Conservation (phyloP, 2,329 filamentous ascomycete species). For the Aspergillus spinulosporus region DNA sequence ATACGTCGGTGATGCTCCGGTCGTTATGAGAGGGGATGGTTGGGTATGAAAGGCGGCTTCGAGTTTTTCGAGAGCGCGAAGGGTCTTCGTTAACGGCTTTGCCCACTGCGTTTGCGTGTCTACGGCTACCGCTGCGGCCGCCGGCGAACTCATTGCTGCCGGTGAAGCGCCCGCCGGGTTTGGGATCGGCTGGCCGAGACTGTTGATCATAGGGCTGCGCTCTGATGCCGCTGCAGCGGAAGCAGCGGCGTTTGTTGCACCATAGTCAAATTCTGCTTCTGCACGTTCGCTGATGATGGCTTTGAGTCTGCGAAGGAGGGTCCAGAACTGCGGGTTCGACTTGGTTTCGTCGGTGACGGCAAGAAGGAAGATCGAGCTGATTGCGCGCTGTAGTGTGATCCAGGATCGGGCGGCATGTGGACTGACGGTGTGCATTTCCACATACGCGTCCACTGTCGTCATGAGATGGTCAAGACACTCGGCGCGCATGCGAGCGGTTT, state of each 20-base stretch:
- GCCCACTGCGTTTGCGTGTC: conserved; percentile 48
- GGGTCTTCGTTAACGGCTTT: conserved; percentile 48
- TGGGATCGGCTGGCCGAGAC: conserved; percentile 22
- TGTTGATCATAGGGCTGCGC: conserved; percentile 19
- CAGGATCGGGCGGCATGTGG: conserved; percentile 48
- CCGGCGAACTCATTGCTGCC: conserved; percentile 22
- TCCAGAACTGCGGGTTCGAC: conserved; percentile 41
- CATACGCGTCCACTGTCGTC: conserved; percentile 60
- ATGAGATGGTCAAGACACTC: conserved; percentile 59
- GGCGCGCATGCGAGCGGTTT: conserved; percentile 45
- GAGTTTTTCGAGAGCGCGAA: conserved; percentile 48
- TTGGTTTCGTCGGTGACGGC: conserved; percentile 49
- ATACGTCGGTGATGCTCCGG: conserved; percentile 24
- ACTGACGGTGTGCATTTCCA: conserved; percentile 53
- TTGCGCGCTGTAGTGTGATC: conserved; percentile 49
- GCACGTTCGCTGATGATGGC: conserved; percentile 47
- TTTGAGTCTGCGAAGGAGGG: conserved; percentile 45
- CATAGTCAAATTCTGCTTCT: conserved; percentile 35
- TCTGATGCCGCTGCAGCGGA: conserved; percentile 11
- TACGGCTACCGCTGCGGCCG: conserved; percentile 28
- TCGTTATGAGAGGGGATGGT: conserved; percentile 17
- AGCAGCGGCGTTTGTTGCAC: conserved; percentile 18
- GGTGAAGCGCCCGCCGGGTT: conserved; percentile 32
- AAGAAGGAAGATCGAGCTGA: conserved; percentile 50
- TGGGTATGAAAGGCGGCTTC: conserved; percentile 41